Conservation (phyloP, 768 basidiomycete genomes). For the Tephrocybe sp. region DNA sequence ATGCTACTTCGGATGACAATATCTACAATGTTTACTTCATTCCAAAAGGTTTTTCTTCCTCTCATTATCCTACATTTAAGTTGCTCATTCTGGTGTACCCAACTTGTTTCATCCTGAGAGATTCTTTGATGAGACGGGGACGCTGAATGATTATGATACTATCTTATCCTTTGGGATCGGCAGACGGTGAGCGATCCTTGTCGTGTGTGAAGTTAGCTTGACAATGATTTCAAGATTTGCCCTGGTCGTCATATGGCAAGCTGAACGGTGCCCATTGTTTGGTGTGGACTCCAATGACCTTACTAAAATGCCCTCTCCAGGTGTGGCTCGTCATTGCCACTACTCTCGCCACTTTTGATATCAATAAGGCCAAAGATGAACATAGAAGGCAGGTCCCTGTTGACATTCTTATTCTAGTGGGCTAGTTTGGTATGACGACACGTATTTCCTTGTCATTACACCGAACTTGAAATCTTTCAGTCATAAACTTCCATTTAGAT, state of each 20-base stretch:
- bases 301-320: not conserved
- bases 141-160: not conserved
- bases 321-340: constrained; percentile 23
- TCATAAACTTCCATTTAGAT: not conserved
- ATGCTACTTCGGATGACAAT: constrained; percentile 6
- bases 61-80: not conserved
- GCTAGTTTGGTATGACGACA: not conserved
- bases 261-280: constrained; percentile 12
- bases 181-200: not conserved
- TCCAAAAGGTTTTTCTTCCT: constrained; percentile 6
- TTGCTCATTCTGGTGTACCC: not conserved
- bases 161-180: constrained; percentile 5
- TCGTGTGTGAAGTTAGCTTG: not conserved
- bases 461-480: not conserved
- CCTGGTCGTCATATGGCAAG: constrained; percentile 23
- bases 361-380: not conserved
- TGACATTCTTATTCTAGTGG: not conserved
- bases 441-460: not conserved
- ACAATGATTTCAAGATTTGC: not conserved
- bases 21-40: constrained; percentile 12
- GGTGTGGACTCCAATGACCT: not conserved
- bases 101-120: constrained; percentile 8
- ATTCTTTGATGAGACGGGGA: constrained; percentile 5
- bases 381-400: not conserved
- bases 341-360: constrained; percentile 17